phyloP scores from a whole-genome alignment of 1,139 yeast genomes.

The Pichia sp. region DNA sequence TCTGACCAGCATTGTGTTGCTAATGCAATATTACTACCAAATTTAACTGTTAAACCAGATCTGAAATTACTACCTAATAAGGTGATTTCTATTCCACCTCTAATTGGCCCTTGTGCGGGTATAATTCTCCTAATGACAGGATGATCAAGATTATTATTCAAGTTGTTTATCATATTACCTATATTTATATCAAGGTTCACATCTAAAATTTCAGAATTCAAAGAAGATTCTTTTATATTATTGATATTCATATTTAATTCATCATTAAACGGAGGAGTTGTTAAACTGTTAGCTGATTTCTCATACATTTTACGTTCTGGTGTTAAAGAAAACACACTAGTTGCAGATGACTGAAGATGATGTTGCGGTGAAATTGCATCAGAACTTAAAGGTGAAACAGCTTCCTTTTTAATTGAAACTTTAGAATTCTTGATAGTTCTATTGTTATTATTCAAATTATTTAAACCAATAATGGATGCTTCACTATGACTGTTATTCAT shows the following conservation, averaged over 20 bases:
- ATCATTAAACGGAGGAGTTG: background rate
- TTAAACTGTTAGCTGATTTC: slow-evolving; percentile 1
- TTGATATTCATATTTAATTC: background rate
- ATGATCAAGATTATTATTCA: background rate
- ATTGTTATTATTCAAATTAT: background rate
- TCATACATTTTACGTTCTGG: slow-evolving; percentile 23
- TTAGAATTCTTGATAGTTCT: background rate
- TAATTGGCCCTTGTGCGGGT: slow-evolving; percentile 89
- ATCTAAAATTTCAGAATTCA: background rate
- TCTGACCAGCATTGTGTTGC: slow-evolving; percentile 97
- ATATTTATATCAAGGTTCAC: background rate
- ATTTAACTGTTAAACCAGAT: slow-evolving; percentile 74
- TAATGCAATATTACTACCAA: slow-evolving; percentile 77
- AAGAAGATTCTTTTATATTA: background rate
- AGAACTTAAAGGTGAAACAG: slow-evolving; percentile 29
- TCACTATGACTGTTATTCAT: background rate
- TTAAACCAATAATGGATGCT: background rate
- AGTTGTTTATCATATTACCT: background rate
- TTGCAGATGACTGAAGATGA: slow-evolving; percentile 26
- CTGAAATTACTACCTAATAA: slow-evolving; percentile 80
- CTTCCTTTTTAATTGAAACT: slow-evolving; percentile 22
- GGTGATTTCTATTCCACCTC: slow-evolving; percentile 95
- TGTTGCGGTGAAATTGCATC: slow-evolving; percentile 29
- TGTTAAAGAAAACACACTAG: slow-evolving; percentile 27
- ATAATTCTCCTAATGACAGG: slow-evolving; percentile 78